Base-by-base conservation (phyloP, 805 yeast genomes). In the Starmerella cellae region DNA sequence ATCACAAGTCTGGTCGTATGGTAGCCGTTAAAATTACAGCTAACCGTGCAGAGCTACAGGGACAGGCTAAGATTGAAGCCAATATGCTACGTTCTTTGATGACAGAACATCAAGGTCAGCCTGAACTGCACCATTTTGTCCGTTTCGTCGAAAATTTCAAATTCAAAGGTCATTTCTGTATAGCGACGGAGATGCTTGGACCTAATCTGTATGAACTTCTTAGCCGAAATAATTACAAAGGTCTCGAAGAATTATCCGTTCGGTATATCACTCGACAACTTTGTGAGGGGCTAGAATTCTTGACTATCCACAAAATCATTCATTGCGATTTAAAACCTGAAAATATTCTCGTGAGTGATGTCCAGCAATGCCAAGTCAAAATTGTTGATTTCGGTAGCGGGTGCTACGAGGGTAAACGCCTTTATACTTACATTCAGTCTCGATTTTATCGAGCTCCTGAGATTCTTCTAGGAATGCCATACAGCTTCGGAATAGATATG, bases 361-460 rank as follows among this genome's bases (percentile, higher is more conserved):
- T 71, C 4, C 59, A 63, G 18, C 55, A 62, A 0, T 63, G 77
- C 19, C 62, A 60, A 17, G 65, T 82, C 38, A 82, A 80, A 52
- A 67, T 84, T 26, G 80, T 84, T 41, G 95, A 84, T 55, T 83
- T 84, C 55, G 95, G 95, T 0, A 58, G 67, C 8, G 62, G 70
- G 9, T 66, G 70, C 46, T 59, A 58, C 37, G 68, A 64, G 39
- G 73, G 75, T 49, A 87, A 81, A 59, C 82, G 91, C n/a, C 79
- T 93, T 1, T 95, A 87, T 49, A 80, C 95, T 39, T 91, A 91
- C 59, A 91, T 91, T 45, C 94, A 96, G 62, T 84, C 95, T 20
- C 75, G 98, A 55, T 91, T 85, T 61, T 87, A 87, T 63, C 73
- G 96, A 53, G 94, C 97, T 1, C 99, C 99, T 0, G 99, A 91